Percentiles rank a stretch among this genome's conserved stretches.
These are phyloP conservation scores for Psilocybe subaeruginosa DNA, from an alignment of 768 basidiomycete species.

Conservation along the genomic window DNA sequence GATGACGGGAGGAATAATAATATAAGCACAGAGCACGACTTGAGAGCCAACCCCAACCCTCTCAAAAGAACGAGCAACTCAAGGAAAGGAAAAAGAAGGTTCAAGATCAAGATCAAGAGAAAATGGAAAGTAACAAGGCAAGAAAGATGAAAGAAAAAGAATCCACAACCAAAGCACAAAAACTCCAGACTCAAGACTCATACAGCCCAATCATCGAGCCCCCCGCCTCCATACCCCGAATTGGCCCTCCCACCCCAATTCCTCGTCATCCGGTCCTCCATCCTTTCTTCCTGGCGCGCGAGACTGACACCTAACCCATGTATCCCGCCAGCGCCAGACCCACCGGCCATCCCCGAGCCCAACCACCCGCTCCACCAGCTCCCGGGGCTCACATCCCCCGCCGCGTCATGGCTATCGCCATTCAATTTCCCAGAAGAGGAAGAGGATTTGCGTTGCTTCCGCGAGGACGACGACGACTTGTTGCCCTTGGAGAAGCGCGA, in stretches of 20 bases:
- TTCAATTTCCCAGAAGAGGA: not conserved
- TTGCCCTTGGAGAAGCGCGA: constrained; percentile 38
- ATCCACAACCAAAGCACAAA: not conserved
- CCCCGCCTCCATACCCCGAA: constrained; percentile 34
- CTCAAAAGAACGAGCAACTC: not conserved
- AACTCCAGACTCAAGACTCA: not conserved
- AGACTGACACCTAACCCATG: constrained; percentile 20
- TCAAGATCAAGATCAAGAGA: not conserved
- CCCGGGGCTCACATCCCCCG: constrained; percentile 16
- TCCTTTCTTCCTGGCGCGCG: constrained; percentile 44
- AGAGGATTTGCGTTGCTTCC: not conserved
- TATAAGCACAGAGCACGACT: not conserved
- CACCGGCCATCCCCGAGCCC: constrained; percentile 15
- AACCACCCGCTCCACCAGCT: constrained; percentile 33
- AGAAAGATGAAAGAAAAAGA: not conserved
- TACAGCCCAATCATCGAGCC: constrained; percentile 57
- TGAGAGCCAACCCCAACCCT: not conserved
- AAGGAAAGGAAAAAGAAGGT: not conserved
- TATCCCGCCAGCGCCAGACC: constrained; percentile 14
- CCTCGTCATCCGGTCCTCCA: constrained; percentile 55
- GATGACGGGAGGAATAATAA: not conserved
- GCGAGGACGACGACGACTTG: constrained; percentile 32
- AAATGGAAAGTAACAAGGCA: not conserved
- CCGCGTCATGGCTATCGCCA: constrained; percentile 16
- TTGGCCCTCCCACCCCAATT: constrained; percentile 48